Evolutionary conservation across 306 rosid species (phyloP), one percentile per base, ranked within the genome.

Genomic region (Gynostemma pentaphyllum): DNA sequence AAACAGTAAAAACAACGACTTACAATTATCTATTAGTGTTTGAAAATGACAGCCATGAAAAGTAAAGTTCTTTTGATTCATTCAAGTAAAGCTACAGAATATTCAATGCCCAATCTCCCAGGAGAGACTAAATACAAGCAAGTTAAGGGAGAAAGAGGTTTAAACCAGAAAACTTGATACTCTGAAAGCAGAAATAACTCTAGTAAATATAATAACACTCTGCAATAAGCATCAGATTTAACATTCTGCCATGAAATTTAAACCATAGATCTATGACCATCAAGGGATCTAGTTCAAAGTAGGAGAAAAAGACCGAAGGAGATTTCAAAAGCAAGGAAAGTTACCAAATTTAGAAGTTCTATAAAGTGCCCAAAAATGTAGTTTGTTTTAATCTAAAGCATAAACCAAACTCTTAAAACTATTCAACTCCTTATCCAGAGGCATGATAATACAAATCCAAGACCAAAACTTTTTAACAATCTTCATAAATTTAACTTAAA

Each of bases 41-140:
- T 56, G 64, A 34, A 34, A 56, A 36, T 34, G 64, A 56, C 41
- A 57, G 11, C 10, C 29, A 37, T 19, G 64, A 36, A 57, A 57
- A 34, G 24, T 32, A 13, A 56, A 54, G 16, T 32, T 44, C 44
- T n/a, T 57, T 32, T 9, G 14, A 24, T 13, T 11, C 28, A 36
- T 57, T 18, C 45, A 57, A 57, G 18, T 2, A 22, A 59, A 59
- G 22, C 32, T 3, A 59, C 13, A 1, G 0, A 22, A 36, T 9
- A 59, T 13, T 22, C 32, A 36, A 15, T 16, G 11, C 12, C 18
- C 29, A 57, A 29, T 19, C 19, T 12, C 47, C 65, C 28, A 21
- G 65, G 21, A 59, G 24, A 59, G 46, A 59, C 65, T 37, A 5
- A 21, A 22, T 37, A 27, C 45, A 57, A 18, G 26, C 1, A 12